These are phyloP conservation scores for Taxawa tesnikishii DNA, from an alignment of 2,329 filamentous ascomycete genomes.

Conservation along the genomic window DNA sequence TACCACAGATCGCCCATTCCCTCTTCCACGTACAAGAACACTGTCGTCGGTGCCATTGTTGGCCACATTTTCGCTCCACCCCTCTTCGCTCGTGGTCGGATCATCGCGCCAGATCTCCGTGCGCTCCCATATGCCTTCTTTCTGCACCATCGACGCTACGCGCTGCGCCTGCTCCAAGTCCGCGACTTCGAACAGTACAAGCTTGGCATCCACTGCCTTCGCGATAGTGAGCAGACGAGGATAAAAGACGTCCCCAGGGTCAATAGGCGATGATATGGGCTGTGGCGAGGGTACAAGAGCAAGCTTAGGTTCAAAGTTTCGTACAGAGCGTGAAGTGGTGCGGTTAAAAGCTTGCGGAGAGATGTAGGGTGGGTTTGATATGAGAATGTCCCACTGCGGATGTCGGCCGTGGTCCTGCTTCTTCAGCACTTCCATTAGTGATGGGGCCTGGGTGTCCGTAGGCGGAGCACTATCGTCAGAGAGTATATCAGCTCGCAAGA, in stretches of 20 bases:
- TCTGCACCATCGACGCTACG: slow-evolving; percentile 42
- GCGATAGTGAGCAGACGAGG: slow-evolving; percentile 48
- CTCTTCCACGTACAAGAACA: slow-evolving; percentile 23
- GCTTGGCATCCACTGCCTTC: slow-evolving; percentile 32
- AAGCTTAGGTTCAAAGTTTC: slow-evolving; percentile 65
- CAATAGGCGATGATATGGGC: slow-evolving; percentile 9
- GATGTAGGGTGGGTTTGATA: slow-evolving; percentile 89
- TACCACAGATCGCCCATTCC: slow-evolving; percentile 31
- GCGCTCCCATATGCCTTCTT: slow-evolving; percentile 18
- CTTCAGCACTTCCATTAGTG: not conserved
- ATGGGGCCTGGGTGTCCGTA: not conserved
- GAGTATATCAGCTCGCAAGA: slow-evolving; percentile 23
- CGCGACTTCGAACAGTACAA: slow-evolving; percentile 60
- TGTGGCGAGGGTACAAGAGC: slow-evolving; percentile 56
- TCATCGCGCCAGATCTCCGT: slow-evolving; percentile 65
- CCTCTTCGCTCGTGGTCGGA: slow-evolving; percentile 31
- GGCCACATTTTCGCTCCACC: not conserved
- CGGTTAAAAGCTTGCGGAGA: slow-evolving; percentile 50
- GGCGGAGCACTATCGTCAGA: not conserved
- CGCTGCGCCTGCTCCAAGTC: slow-evolving; percentile 55
- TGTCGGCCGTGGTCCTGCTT: not conserved
- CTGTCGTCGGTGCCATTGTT: not conserved
- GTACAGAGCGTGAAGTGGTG: slow-evolving; percentile 60
- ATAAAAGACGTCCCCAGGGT: slow-evolving; percentile 52
- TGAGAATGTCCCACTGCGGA: slow-evolving; percentile 45